Evolutionary conservation across 2,329 filamentous ascomycete genomes (phyloP).

Genomic region (Emergomyces orientalis): DNA sequence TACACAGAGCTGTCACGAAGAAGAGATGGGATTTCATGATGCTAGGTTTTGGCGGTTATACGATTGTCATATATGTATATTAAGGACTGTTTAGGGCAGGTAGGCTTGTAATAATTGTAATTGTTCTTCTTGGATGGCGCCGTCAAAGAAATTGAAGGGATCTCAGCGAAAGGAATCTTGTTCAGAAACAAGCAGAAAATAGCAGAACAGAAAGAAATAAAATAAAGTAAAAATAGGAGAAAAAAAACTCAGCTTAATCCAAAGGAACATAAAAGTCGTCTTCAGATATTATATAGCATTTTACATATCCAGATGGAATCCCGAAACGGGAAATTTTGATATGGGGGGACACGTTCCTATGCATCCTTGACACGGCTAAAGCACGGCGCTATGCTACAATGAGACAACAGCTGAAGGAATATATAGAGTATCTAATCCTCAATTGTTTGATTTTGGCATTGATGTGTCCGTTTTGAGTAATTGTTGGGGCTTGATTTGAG

Average conservation of each 20-base stretch:
- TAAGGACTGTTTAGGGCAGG: not conserved
- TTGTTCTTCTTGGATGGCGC: not conserved
- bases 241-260: not conserved
- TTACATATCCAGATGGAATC: not conserved
- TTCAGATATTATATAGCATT: not conserved
- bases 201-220: not conserved
- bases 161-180: not conserved
- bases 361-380: not conserved
- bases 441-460: not conserved
- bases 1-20: constrained; percentile 11
- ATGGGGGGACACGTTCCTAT: not conserved
- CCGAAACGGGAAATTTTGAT: not conserved
- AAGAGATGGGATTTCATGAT: not conserved
- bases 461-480: not conserved
- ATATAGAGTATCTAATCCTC: not conserved
- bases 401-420: not conserved
- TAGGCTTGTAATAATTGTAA: not conserved
- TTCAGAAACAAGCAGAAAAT: not conserved
- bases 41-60: not conserved
- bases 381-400: not conserved
- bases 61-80: not conserved
- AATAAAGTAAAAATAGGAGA: too few relatives aligned
- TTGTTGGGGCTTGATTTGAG: not conserved
- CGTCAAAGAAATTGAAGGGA: not conserved
- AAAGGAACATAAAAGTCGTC: not conserved